phyloP scores from a whole-genome alignment of 352 stramenopile species.

The Globisporangium takayamanum region DNA sequence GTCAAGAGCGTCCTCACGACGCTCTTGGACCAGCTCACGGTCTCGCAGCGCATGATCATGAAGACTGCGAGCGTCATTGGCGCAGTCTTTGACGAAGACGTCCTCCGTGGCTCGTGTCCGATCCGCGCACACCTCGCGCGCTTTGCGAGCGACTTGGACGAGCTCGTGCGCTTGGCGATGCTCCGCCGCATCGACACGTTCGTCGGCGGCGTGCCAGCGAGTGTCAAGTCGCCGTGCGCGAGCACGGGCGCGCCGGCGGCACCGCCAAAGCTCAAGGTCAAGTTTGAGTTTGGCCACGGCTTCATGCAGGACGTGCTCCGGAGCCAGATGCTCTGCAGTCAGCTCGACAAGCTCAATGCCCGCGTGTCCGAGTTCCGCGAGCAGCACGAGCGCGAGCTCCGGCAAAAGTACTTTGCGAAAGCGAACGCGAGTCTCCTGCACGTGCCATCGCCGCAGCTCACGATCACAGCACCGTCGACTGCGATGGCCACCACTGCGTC shows the following conservation, averaged over 20 bases:
- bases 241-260: not conserved
- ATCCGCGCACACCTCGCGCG: conserved; percentile 66
- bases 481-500: not conserved
- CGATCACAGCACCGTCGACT: conserved; percentile 7
- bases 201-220: conserved; percentile 48
- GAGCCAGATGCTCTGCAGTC: conserved; percentile 72
- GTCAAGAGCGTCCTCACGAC: conserved; percentile 84
- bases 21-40: conserved; percentile 73
- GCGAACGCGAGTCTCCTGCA: conserved; percentile 38
- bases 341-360: conserved; percentile 74
- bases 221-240: conserved; percentile 17
- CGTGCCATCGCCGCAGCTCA: conserved; percentile 19
- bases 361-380: conserved; percentile 69
- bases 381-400: conserved; percentile 68
- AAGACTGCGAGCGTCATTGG: conserved; percentile 84
- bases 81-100: conserved; percentile 66
- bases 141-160: conserved; percentile 62
- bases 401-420: conserved; percentile 73
- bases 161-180: conserved; percentile 70
- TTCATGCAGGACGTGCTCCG: conserved; percentile 84
- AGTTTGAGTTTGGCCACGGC: conserved; percentile 81
- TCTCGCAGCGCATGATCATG: conserved; percentile 82
- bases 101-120: conserved; percentile 55
- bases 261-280: conserved; percentile 45
- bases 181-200: conserved; percentile 75